Evolutionary conservation across 2,329 filamentous ascomycete genomes (phyloP).

Genomic region (Trichothecium roseum): DNA sequence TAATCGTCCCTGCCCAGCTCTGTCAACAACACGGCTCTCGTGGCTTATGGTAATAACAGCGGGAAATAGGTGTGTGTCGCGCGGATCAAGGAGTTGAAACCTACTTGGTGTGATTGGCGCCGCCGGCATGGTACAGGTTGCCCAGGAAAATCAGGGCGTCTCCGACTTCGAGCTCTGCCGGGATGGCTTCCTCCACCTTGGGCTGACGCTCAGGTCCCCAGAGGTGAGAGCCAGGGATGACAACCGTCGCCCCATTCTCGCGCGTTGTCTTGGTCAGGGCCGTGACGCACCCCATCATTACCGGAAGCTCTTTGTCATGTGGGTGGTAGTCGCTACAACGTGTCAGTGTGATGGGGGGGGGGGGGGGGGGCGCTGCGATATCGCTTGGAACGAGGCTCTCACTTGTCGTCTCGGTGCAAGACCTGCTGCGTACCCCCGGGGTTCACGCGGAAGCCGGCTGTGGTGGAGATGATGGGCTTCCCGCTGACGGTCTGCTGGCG

Average conservation of each 20-base stretch:
- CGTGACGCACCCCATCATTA: constrained; percentile 28
- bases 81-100: constrained; percentile 2
- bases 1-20: too few species aligned
- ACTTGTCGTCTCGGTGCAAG: too few species aligned
- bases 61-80: too few species aligned
- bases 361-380: too few species aligned
- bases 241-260: constrained; percentile 9
- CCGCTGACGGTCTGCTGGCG: constrained; percentile 17
- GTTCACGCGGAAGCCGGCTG: too few species aligned
- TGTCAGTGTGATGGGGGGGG: too few species aligned
- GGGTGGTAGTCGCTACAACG: too few species aligned
- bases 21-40: too few species aligned
- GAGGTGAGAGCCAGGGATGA: constrained; percentile 27
- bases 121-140: constrained; percentile 28
- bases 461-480: too few species aligned
- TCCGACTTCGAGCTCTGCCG: constrained; percentile 27
- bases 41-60: too few species aligned
- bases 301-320: constrained; percentile 21
- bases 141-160: constrained; percentile 28
- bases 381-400: too few species aligned
- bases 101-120: constrained; percentile 21
- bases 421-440: too few species aligned
- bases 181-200: constrained; percentile 23
- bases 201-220: constrained; percentile 27
- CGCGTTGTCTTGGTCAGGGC: background rate